Conservation (phyloP, 2,329 filamentous ascomycete species). For the Orbilia ellipsospora region DNA sequence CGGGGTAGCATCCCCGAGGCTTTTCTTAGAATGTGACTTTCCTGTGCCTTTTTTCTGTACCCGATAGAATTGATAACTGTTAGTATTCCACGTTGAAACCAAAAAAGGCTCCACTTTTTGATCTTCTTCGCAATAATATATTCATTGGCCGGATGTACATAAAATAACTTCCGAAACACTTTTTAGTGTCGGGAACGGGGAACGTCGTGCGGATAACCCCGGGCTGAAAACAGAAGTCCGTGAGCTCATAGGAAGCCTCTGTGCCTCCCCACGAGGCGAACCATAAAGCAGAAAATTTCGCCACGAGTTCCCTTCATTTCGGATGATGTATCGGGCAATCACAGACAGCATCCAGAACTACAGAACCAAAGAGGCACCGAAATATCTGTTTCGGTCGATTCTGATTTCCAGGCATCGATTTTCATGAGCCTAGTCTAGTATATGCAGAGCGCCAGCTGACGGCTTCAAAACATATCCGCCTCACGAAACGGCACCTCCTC, state of each 20-base stretch:
- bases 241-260: neutral
- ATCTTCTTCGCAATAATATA: too few relatives aligned
- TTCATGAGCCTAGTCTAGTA: neutral
- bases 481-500: neutral
- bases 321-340: neutral
- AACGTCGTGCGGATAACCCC: neutral
- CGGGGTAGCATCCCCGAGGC: too few relatives aligned
- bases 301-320: too few relatives aligned
- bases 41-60: too few relatives aligned
- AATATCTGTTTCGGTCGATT: constrained; percentile 13
- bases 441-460: neutral
- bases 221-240: neutral
- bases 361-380: neutral
- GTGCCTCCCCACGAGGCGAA: neutral
- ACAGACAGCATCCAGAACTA: neutral
- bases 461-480: neutral
- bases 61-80: too few relatives aligned
- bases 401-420: constrained; percentile 11
- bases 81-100: too few relatives aligned
- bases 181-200: neutral
- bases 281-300: too few relatives aligned
- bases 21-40: too few relatives aligned
- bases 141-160: too few relatives aligned
- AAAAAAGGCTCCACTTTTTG: too few relatives aligned
- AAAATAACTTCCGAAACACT: too few relatives aligned